phyloP scores from a whole-genome alignment of 345 rosid species.

The Moricandia moricandioides region DNA sequence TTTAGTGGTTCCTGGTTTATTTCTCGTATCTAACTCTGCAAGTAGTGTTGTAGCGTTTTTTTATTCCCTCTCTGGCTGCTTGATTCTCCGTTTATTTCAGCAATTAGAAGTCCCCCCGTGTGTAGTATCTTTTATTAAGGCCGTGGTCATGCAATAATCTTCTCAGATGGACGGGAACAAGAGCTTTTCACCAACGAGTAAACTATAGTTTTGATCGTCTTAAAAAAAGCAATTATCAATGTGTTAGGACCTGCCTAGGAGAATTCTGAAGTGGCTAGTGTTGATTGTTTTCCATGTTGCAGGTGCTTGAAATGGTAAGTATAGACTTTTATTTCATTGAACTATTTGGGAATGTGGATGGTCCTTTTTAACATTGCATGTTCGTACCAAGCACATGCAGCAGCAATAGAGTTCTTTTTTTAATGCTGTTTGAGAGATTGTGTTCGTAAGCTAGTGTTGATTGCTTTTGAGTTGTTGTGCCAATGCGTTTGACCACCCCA shows the following conservation, averaged over 20 bases:
- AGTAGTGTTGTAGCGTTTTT: constrained; percentile 53
- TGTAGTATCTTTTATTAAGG: constrained; percentile 15
- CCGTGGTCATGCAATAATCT: not conserved
- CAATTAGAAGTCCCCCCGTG: constrained; percentile 22
- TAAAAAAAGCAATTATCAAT: not conserved
- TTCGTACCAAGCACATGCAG: not conserved
- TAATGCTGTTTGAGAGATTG: not conserved
- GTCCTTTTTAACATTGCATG: constrained; percentile 10
- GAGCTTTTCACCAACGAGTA: constrained; percentile 37
- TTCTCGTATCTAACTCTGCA: constrained; percentile 17
- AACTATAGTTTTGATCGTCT: constrained; percentile 40
- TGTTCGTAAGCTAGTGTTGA: constrained; percentile 8
- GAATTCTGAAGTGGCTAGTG: constrained; percentile 46
- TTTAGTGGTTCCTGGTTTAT: not conserved
- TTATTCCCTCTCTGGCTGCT: constrained; percentile 45
- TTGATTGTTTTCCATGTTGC: constrained; percentile 28
- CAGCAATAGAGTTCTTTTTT: not conserved
- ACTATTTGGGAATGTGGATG: constrained; percentile 17
- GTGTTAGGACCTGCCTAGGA: constrained; percentile 37
- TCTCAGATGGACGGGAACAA: constrained; percentile 20
- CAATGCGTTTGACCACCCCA: not conserved
- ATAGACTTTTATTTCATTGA: constrained; percentile 2
- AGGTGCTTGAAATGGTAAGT: constrained; percentile 35
- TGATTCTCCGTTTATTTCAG: constrained; percentile 35
- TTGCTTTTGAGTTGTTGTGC: constrained; percentile 7